Conservation (phyloP, 208 protist species). For the Acanthamoeba sp. region DNA sequence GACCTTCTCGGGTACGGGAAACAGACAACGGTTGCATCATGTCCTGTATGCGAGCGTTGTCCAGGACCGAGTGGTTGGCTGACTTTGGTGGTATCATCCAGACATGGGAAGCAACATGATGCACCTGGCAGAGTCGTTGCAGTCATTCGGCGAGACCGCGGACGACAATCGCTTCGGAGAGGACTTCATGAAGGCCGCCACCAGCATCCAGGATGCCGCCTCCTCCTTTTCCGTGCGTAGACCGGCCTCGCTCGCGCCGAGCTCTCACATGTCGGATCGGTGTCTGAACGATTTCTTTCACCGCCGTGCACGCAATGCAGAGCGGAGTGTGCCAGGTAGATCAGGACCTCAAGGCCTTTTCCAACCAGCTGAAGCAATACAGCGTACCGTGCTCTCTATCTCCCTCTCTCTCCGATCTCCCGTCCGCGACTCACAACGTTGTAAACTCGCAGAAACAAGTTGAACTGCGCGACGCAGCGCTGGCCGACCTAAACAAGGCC, state of each 20-base stretch:
- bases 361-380: constrained; percentile 43
- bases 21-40: too few species aligned
- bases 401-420: too few species aligned
- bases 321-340: constrained; percentile 23
- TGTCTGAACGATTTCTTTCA: not conserved
- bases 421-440: too few species aligned
- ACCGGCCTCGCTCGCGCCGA: not conserved
- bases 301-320: not conserved
- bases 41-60: not conserved
- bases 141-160: constrained; percentile 11
- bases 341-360: constrained; percentile 48
- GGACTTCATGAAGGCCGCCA: constrained; percentile 61
- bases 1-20: constrained; percentile 39
- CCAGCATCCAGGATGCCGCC: constrained; percentile 31
- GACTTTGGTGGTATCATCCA: too few species aligned
- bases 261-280: too few species aligned
- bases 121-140: constrained; percentile 17
- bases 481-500: constrained; percentile 4
- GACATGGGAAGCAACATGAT: constrained; percentile 57
- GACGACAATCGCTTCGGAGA: constrained; percentile 45
- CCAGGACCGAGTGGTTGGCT: too few species aligned
- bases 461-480: not conserved
- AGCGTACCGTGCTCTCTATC: too few species aligned
- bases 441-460: constrained; percentile 18
- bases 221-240: constrained; percentile 20